phyloP scores from a whole-genome alignment of 2,329 filamentous ascomycete genomes.

The Alternaria triticina region DNA sequence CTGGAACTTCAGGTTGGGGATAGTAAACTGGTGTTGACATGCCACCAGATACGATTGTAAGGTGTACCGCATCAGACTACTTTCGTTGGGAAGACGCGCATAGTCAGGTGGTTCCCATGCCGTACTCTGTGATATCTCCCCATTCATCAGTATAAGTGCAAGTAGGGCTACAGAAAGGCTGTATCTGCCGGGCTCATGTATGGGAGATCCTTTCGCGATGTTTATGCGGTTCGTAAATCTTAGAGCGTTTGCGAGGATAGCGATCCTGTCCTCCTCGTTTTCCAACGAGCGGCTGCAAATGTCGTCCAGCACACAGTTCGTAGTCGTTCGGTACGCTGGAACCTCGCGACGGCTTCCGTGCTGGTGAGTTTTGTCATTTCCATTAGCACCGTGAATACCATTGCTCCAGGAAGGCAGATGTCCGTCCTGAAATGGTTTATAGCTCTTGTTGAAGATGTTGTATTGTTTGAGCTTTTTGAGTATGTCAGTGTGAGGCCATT shows the following conservation, averaged over 20 bases:
- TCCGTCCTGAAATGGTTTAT: background rate
- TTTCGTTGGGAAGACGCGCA: background rate
- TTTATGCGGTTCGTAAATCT: conserved; percentile 19
- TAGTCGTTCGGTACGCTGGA: conserved; percentile 13
- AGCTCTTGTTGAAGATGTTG: conserved; percentile 22
- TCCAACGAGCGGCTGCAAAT: conserved; percentile 17
- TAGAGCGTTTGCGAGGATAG: conserved; percentile 24
- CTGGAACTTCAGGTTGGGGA: conserved; percentile 3
- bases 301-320: conserved; percentile 22
- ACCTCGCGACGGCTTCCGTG: background rate
- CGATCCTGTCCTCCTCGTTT: conserved; percentile 19
- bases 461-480: conserved; percentile 27
- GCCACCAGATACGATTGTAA: conserved; percentile 5
- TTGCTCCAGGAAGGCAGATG: background rate
- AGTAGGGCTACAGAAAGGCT: conserved; percentile 23
- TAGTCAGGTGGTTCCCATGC: background rate
- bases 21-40: conserved; percentile 7
- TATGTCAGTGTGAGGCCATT: conserved; percentile 14
- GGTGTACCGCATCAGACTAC: background rate
- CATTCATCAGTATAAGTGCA: conserved; percentile 21
- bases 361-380: background rate
- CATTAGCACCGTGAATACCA: background rate
- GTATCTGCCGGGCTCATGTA: conserved; percentile 4
- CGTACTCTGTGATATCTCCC: conserved; percentile 18
- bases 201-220: background rate